Evolutionary conservation across 2,329 filamentous ascomycete species (phyloP), one percentile per base, ranked within the genome.

Genomic region (Harringtonia lauricola): DNA sequence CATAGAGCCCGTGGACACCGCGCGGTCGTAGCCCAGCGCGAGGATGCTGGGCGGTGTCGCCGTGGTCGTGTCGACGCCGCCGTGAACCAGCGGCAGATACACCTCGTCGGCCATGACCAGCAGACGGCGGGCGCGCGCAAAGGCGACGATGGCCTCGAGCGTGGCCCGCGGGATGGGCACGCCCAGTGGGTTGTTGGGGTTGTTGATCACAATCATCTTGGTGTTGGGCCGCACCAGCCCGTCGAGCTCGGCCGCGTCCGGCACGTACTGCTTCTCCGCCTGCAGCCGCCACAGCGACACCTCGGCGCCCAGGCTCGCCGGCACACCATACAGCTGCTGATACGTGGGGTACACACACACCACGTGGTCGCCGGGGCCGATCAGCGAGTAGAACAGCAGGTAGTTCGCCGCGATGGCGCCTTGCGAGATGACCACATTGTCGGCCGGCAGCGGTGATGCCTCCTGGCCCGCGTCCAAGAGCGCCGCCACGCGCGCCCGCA

Each of bases 401-500:
- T 87, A 86, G 56, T 94, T 94, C n/a, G 86, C 87, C 7, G 77
- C 72, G 41, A 94, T 94, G 14, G 86, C 86, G 10, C 88, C 88
- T 26, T 82, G 76, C 0, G 85, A 86, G 46, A 90, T 79, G 42
- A 94, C 61, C 34, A 94, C 71, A 53, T 83, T 79, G 15, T 87
- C 77, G 1, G 56, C 45, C 1, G 55, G 45, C 58, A 64, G 17
- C 17, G 47, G 8, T 72, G 64, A 1, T 79, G 84, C 44, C 6
- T 5, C 34, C 3, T 12, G 43, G 17, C 22, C 34, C 14, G 37
- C 39, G 48, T 62, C 86, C 10, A 45, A 19, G 4, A 85, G 66
- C 17, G 70, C 65, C 7, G 83, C 74, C 14, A 92, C 70, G 37
- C 78, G 79, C 45, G 65, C 64, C 19, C 84, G 75, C 21, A 92